phyloP scores from a whole-genome alignment of 495 filamentous ascomycete genomes.

The Bathelium albidoporum region DNA sequence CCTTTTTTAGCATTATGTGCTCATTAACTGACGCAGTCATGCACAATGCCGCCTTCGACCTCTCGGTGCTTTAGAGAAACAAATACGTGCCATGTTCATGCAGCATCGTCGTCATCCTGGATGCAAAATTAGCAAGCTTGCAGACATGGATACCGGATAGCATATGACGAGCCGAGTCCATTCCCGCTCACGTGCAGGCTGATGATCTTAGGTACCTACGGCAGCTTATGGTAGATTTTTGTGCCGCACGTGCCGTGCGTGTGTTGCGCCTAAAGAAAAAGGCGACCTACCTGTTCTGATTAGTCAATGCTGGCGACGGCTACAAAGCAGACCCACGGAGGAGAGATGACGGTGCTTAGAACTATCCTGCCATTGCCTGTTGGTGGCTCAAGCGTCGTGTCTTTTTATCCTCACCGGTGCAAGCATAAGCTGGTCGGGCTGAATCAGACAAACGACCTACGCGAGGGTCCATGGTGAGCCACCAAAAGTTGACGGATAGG shows the following conservation, averaged over 20 bases:
- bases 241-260: background rate
- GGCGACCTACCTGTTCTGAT: background rate
- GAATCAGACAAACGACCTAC: background rate
- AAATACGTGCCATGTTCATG: background rate
- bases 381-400: background rate
- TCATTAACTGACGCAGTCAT: background rate
- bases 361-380: background rate
- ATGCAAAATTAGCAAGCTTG: background rate
- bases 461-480: background rate
- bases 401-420: background rate
- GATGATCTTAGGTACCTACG: too few species aligned
- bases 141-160: background rate
- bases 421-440: background rate
- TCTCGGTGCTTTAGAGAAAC: background rate
- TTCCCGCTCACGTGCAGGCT: background rate
- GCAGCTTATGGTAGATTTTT: too few species aligned
- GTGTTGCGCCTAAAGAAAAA: background rate
- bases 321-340: background rate
- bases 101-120: background rate
- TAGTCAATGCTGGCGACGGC: background rate
- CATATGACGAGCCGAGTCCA: background rate
- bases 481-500: background rate
- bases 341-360: background rate
- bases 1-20: conserved; percentile 1
- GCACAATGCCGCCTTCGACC: background rate